These are phyloP conservation scores for Neodidymelliopsis sp. DNA, from an alignment of 2,329 filamentous ascomycete species.

Conservation along the genomic window DNA sequence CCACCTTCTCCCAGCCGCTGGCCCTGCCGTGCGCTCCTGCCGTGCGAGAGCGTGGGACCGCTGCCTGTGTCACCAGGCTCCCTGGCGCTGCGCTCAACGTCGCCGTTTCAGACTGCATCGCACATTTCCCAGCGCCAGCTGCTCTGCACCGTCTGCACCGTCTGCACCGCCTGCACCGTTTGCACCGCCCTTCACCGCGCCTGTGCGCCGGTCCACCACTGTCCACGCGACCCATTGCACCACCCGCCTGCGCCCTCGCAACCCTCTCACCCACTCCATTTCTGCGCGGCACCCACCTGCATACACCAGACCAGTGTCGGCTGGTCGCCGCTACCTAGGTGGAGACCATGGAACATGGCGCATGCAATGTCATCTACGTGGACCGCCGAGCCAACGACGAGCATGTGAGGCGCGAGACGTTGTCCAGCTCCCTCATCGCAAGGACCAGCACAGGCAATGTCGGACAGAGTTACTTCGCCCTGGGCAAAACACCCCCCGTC, in stretches of 20 bases:
- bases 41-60: conserved; percentile 13
- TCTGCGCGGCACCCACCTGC: conserved; percentile 40
- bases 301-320: conserved; percentile 35
- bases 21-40: conserved; percentile 13
- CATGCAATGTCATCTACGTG: conserved; percentile 55
- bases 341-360: conserved; percentile 54
- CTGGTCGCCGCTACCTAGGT: conserved; percentile 42
- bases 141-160: too few relatives aligned
- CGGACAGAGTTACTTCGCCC: conserved; percentile 47
- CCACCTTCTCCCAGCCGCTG: conserved; percentile 2
- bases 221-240: conserved; percentile 15
- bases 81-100: conserved; percentile 26
- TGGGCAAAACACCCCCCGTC: conserved; percentile 38
- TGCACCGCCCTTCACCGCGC: conserved; percentile 4
- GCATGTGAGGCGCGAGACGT: conserved; percentile 47
- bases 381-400: conserved; percentile 53
- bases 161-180: conserved; percentile 6
- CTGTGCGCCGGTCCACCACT: conserved; percentile 11
- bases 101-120: conserved; percentile 46
- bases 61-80: conserved; percentile 17
- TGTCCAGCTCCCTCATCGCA: conserved; percentile 45
- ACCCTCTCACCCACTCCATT: conserved; percentile 29
- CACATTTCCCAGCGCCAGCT: too few relatives aligned
- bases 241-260: conserved; percentile 38
- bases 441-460: conserved; percentile 43